Evolutionary conservation across 2,329 filamentous ascomycete species (phyloP), one percentile per base, ranked within the genome.

Genomic region (Fusarium sp.): DNA sequence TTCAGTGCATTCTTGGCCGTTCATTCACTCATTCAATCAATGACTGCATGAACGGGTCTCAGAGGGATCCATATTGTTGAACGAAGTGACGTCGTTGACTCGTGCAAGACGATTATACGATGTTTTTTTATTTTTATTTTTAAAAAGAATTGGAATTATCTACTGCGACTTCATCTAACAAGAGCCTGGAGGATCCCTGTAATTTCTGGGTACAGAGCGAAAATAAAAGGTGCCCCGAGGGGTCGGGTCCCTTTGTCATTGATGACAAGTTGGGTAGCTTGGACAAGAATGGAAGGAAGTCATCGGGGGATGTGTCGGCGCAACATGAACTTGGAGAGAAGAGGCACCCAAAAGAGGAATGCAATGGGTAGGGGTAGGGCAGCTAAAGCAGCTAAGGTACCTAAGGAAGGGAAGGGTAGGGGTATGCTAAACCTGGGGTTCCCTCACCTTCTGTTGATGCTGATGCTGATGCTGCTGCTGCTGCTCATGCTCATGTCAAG

Each of bases 21-120:
- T 25, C 23, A 30, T 16, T 33, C 42, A 25, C 12, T 49, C 28
- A n/a, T 13, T 50, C 15, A 32, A 32, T 50, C 21, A 23, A 18
- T 50, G 37, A 56, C 23, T 43, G 37, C 57, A 73, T 67, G 57
- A 62, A 70, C 33, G 35, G 59, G 50, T 52, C 47, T 54, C n/a
- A 30, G 49, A 33, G 28, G 46, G 64, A 57, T 60, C 64, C 69
- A 72, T 69, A 8, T 37, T 37, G 37, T 69, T 25, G 64, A 68
- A 47, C 64, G 56, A 57, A 60, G 69, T 72, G 69, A 72, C 69
- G 69, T 72, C 64, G 69, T 73, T 64, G 69, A 68, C 67, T 68
- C 57, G 47, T 38, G 64, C 42, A 54, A 30, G 40, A 37, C 38
- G 46, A 47, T 53, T 40, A 38, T 37, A 67, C 40, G 54, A 60